Base-by-base conservation (phyloP, 2,329 filamentous ascomycete genomes). In the Aspergillus ustus region DNA sequence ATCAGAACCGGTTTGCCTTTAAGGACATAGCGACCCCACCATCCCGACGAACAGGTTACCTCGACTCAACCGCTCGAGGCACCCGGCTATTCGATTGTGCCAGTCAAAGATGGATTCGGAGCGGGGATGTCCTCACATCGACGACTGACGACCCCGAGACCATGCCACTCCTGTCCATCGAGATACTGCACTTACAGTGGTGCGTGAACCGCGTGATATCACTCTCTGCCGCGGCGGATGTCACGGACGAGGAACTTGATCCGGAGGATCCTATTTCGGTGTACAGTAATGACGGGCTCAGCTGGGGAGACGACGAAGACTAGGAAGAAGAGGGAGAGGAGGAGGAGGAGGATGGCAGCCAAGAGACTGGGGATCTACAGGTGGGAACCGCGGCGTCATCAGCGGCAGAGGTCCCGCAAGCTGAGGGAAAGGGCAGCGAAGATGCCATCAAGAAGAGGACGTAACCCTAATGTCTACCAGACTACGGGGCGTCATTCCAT, bases 141-240 rank as follows among this genome's bases (percentile, higher is more conserved):
- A 37, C 5, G 9, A 59, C 57, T 15, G 29, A 49, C 17, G 37
- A 52, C 13, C 50, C 49, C 1, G 20, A 48, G 6, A 6, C 11
- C 4, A 29, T 19, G 28, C 50, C 40, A 4, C 57, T 59, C 13
- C 57, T 40, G 19, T 59, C 57, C 3, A 4, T 22, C 13, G 37
- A 59, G 19, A 13, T 53, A 17, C 22, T 59, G 7, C 17, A 59
- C 2, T 29, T 59, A 49, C 22, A 59, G 43, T 59, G 49, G 57
- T 22, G 22, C 13, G 3, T 59, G 7, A 34, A 59, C 48, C 31
- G 43, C 4, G 4, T 53, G n/a, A 20, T 44, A 20, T n/a, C n/a
- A 17, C 20, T 53, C 3, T 11, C 19, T 1, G 51, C 19, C 4
- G 51, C 51, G 3, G 51, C 51, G 8, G 34, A 53, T 53, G 37